Evolutionary conservation across 164 flowering plant species (phyloP).

Genomic region (Tetrastigma voinierianum): DNA sequence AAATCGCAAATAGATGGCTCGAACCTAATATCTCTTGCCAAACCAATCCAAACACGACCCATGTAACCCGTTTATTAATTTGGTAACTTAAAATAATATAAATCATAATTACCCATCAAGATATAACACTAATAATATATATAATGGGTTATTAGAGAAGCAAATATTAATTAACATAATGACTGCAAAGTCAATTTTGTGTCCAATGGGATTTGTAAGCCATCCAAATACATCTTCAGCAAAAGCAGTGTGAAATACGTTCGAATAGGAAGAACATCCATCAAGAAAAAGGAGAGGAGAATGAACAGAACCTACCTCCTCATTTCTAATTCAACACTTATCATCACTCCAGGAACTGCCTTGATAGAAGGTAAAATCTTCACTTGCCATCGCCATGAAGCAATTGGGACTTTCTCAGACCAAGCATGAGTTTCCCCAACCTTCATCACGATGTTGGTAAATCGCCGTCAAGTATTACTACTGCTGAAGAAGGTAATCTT

Average conservation of each 20-base stretch:
- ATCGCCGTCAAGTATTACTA: slow-evolving; percentile 60
- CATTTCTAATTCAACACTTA: slow-evolving; percentile 67
- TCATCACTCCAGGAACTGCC: slow-evolving; percentile 66
- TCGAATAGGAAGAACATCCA: slow-evolving; percentile 81
- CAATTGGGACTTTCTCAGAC: slow-evolving; percentile 48
- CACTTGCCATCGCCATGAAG: slow-evolving; percentile 73
- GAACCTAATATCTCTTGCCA: too few species aligned
- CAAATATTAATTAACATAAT: too few species aligned
- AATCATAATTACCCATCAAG: too few species aligned
- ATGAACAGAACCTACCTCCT: slow-evolving; percentile 55
- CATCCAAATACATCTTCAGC: slow-evolving; percentile 66
- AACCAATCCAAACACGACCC: too few species aligned
- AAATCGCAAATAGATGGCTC: too few species aligned
- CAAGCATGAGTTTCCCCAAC: slow-evolving; percentile 56
- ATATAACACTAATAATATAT: too few species aligned
- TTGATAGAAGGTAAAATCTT: slow-evolving; percentile 86
- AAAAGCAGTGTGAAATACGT: slow-evolving; percentile 71
- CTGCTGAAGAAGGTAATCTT: slow-evolving; percentile 52
- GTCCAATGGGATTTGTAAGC: slow-evolving; percentile 26
- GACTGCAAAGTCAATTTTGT: too few species aligned
- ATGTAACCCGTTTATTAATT: too few species aligned
- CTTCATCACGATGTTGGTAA: slow-evolving; percentile 49
- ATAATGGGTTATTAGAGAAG: too few species aligned
- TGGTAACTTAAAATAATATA: too few species aligned
- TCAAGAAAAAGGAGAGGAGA: slow-evolving; percentile 73